Evolutionary conservation across 2,329 filamentous ascomycete species (phyloP), one percentile per base, ranked within the genome.

Genomic region (Talaromyces sp.): DNA sequence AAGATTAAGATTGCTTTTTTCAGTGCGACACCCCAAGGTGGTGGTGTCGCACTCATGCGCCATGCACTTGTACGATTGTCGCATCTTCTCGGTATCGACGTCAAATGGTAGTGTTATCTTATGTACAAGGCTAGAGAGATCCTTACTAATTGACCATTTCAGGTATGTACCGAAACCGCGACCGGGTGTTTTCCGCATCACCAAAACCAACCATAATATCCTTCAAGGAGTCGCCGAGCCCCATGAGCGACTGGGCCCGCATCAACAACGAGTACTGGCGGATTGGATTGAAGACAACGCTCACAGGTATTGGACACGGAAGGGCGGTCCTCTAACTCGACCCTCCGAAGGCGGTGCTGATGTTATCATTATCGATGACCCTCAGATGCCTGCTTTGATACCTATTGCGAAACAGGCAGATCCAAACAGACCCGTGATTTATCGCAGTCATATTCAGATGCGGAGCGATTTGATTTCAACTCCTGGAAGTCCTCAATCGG

Each of bases 361-460:
- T 75, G 81, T 94, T 43, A 83, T 94, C 67, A 83, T 94, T 66
- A 87, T 93, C 61, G 91, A 95, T 70, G 91, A 94, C 70, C 90
- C 91, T 1, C 91, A 94, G 76, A 93, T 94, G 91, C 90, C 90
- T 3, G 86, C 86, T 5, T 81, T 94, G 43, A 91, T 94, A 63
- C 87, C 88, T 3, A 79, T 94, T 39, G 89, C 91, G 72, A 94
- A 93, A 78, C 79, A 22, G 9, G 10, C 19, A 3, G 43, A 47
- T 11, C 43, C 43, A 5, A 47, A 5, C 4, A 47, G 43, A 10
- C 43, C 43, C 3, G 43, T 47, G 9, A 47, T 47, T 22, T 47
- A 47, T 47, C 43, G 43, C 10, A 47, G 43, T 9, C 43, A 47
- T 22, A 47, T 47, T 24, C 43, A 47, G 43, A 47, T 47, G 43